These are phyloP conservation scores for Tolypocladium ovalisporum DNA, from an alignment of 2,329 filamentous ascomycete genomes.

Conservation along the genomic window DNA sequence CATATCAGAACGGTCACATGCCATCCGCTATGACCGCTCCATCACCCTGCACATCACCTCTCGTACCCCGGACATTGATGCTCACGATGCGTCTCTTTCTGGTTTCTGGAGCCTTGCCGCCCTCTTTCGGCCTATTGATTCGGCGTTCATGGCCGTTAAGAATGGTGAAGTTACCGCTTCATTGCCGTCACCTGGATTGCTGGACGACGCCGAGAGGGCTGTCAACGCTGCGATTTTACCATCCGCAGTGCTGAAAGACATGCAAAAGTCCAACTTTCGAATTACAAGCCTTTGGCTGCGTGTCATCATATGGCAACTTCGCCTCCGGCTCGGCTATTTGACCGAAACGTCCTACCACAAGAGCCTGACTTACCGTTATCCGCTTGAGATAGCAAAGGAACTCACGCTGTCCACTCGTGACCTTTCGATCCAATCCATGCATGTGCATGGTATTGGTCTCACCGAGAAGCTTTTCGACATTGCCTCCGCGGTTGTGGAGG, in stretches of 20 bases:
- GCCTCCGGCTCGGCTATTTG: slow-evolving; percentile 29
- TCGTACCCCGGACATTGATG: slow-evolving; percentile 20
- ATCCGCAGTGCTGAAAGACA: slow-evolving; percentile 23
- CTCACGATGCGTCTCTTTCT: slow-evolving; percentile 16
- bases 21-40: slow-evolving; percentile 31
- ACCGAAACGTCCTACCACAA: slow-evolving; percentile 18
- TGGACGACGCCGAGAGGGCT: slow-evolving; percentile 23
- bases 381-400: slow-evolving; percentile 29
- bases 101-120: slow-evolving; percentile 29
- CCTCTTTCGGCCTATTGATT: slow-evolving; percentile 30
- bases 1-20: slow-evolving; percentile 32
- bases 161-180: slow-evolving; percentile 24
- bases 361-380: slow-evolving; percentile 30
- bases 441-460: slow-evolving; percentile 32
- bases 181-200: slow-evolving; percentile 17
- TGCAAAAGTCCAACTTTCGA: slow-evolving; percentile 31
- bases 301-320: slow-evolving; percentile 33
- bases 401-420: slow-evolving; percentile 26
- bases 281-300: slow-evolving; percentile 35
- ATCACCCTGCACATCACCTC: slow-evolving; percentile 30
- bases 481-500: slow-evolving; percentile 31
- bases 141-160: slow-evolving; percentile 27
- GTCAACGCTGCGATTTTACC: slow-evolving; percentile 25
- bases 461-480: slow-evolving; percentile 36
- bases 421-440: slow-evolving; percentile 25